Conservation (phyloP, 2,329 filamentous ascomycete genomes). For the Beauveria rudraprayagi region DNA sequence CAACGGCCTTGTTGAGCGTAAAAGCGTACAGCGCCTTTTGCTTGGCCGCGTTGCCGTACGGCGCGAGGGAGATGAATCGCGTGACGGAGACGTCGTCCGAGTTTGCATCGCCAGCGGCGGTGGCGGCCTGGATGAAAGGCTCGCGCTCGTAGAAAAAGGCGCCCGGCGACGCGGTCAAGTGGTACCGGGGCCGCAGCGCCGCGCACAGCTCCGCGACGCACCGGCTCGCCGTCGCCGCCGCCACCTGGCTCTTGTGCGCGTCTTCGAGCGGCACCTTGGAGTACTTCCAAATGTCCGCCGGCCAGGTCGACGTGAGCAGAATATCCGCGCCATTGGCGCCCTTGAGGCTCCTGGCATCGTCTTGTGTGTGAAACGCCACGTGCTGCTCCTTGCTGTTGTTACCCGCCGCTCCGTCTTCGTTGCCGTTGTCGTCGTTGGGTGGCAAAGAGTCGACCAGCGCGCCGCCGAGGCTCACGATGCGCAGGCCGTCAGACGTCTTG, state of each 20-base stretch:
- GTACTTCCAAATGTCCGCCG: slow-evolving; percentile 59
- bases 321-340: slow-evolving; percentile 79
- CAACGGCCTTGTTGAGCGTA: slow-evolving; percentile 53
- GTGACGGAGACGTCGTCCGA: slow-evolving; percentile 55
- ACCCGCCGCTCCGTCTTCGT: not conserved
- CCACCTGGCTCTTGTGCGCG: slow-evolving; percentile 41
- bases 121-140: slow-evolving; percentile 66
- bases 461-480: slow-evolving; percentile 81
- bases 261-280: slow-evolving; percentile 56
- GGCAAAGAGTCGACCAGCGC: slow-evolving; percentile 34
- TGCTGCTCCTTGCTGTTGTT: slow-evolving; percentile 56
- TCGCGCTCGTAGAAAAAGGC: slow-evolving; percentile 81
- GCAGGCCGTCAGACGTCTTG: slow-evolving; percentile 83
- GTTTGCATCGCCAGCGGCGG: slow-evolving; percentile 18
- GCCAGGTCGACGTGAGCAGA: slow-evolving; percentile 81
- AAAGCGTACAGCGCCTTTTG: slow-evolving; percentile 79
- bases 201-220: slow-evolving; percentile 72
- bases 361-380: slow-evolving; percentile 67
- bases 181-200: slow-evolving; percentile 80
- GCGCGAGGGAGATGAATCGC: slow-evolving; percentile 82
- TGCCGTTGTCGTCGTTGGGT: too few relatives aligned
- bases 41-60: slow-evolving; percentile 67
- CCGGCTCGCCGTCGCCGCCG: slow-evolving; percentile 48
- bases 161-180: slow-evolving; percentile 62
- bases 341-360: slow-evolving; percentile 66